Conservation (phyloP, 2,329 filamentous ascomycete genomes). For the Neoascochyta sp. region DNA sequence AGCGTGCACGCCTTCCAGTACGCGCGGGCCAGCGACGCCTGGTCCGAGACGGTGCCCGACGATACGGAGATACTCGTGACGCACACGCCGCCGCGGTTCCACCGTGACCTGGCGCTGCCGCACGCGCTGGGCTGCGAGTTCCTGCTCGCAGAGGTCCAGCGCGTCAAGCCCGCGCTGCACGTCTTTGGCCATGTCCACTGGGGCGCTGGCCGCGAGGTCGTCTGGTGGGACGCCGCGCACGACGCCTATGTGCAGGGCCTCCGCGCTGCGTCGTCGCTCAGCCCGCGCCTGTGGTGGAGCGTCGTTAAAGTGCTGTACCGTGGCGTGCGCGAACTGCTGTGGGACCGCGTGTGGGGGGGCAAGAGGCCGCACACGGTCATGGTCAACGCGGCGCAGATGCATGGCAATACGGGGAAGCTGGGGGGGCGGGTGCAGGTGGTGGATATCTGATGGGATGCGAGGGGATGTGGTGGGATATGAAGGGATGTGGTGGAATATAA, state of each 20-base stretch:
- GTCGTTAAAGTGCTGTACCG: slow-evolving; percentile 50
- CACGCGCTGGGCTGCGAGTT: slow-evolving; percentile 65
- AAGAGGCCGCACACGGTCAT: slow-evolving; percentile 50
- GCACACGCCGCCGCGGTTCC: slow-evolving; percentile 72
- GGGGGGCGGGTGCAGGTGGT: slow-evolving; percentile 46
- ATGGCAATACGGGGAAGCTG: slow-evolving; percentile 47
- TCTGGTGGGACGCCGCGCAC: slow-evolving; percentile 74
- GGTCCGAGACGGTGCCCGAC: slow-evolving; percentile 65
- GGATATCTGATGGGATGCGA: too few species aligned
- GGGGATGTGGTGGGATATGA: too few species aligned
- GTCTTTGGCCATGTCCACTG: slow-evolving; percentile 84
- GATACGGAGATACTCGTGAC: slow-evolving; percentile 77
- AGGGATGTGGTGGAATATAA: too few species aligned
- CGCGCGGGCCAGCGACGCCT: slow-evolving; percentile 60
- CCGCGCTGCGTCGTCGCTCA: slow-evolving; percentile 39
- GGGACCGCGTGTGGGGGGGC: slow-evolving; percentile 58
- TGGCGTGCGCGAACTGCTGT: slow-evolving; percentile 55
- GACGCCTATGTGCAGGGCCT: slow-evolving; percentile 65
- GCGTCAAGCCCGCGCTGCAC: slow-evolving; percentile 70
- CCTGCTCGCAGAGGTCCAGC: slow-evolving; percentile 69
- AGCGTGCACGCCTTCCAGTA: slow-evolving; percentile 76
- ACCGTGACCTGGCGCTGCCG: slow-evolving; percentile 60
- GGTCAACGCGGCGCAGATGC: slow-evolving; percentile 60
- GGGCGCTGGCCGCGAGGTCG: slow-evolving; percentile 64
- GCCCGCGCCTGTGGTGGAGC: slow-evolving; percentile 49